These are phyloP conservation scores for Fagopyrum tataricum DNA, from an alignment of 148 eudicot genomes.

Conservation along the genomic window DNA sequence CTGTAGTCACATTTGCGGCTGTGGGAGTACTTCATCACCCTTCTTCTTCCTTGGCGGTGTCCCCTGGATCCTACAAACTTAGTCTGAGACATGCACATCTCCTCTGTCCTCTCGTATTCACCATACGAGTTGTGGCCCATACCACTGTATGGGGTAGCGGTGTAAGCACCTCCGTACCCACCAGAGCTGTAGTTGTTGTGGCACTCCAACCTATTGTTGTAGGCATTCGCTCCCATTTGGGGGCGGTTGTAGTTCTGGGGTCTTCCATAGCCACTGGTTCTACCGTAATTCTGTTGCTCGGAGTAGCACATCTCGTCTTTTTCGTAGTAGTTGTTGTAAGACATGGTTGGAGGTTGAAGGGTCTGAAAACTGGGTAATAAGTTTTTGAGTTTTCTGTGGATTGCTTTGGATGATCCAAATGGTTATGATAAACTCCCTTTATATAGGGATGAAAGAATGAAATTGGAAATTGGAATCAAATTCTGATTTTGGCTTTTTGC, in stretches of 20 bases:
- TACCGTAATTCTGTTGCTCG: not conserved
- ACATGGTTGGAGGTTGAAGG: not conserved
- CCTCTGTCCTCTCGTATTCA: not conserved
- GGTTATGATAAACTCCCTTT: not conserved
- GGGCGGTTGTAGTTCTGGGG: not conserved
- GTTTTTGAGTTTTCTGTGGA: not conserved
- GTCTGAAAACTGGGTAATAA: not conserved
- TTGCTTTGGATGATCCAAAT: not conserved
- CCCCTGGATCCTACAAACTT: not conserved
- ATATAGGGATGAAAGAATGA: not conserved
- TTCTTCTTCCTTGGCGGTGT: not conserved
- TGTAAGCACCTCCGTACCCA: not conserved
- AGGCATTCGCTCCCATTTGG: not conserved
- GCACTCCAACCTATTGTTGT: not conserved
- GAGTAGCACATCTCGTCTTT: conserved; percentile 5
- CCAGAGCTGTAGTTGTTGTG: not conserved
- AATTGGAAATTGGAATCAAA: not conserved
- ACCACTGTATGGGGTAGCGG: not conserved
- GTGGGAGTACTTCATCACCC: not conserved
- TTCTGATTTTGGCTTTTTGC: not conserved
- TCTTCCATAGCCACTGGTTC: not conserved
- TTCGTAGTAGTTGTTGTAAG: conserved; percentile 3
- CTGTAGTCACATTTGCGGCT: conserved; percentile 4
- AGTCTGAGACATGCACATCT: not conserved
- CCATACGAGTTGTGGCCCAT: not conserved